phyloP scores from a whole-genome alignment of 192 early-diverging fungal species.

The Phlyctochytrium planicorne region DNA sequence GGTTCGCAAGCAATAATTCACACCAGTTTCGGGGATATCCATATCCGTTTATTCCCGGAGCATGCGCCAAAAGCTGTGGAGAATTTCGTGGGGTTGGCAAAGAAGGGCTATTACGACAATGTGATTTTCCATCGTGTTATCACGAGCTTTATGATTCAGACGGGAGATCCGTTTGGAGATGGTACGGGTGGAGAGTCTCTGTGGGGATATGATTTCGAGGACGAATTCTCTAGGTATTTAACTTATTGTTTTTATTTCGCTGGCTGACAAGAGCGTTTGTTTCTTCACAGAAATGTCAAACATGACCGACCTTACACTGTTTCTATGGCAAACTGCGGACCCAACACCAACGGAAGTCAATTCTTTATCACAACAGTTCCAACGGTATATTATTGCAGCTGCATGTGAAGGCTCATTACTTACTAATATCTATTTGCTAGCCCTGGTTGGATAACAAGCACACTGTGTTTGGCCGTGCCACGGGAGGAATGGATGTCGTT shows the following conservation, averaged over 20 bases:
- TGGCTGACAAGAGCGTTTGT: background rate
- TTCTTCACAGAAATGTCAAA: slow-evolving; percentile 53
- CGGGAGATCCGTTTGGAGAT: slow-evolving; percentile 72
- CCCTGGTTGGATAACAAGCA: slow-evolving; percentile 98
- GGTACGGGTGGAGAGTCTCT: slow-evolving; percentile 93
- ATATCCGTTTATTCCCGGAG: slow-evolving; percentile 84
- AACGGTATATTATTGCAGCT: slow-evolving; percentile 56
- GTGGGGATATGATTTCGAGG: slow-evolving; percentile 92
- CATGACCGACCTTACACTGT: slow-evolving; percentile 91
- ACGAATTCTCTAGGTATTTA: slow-evolving; percentile 69
- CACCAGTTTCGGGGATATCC: slow-evolving; percentile 91
- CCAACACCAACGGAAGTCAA: slow-evolving; percentile 88
- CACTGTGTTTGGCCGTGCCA: slow-evolving; percentile 89
- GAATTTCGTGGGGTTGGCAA: slow-evolving; percentile 86
- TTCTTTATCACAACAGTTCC: slow-evolving; percentile 95
- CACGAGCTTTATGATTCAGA: slow-evolving; percentile 96
- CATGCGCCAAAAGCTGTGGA: slow-evolving; percentile 91
- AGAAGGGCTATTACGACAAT: slow-evolving; percentile 86
- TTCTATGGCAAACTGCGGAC: slow-evolving; percentile 90
- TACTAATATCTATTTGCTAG: slow-evolving; percentile 36
- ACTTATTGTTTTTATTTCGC: slow-evolving; percentile 16
- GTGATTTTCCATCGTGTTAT: slow-evolving; percentile 97
- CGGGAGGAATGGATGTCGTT: slow-evolving; percentile 89
- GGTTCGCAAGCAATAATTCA: slow-evolving; percentile 77
- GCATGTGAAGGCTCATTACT: slow-evolving; percentile 1